Percentiles rank a stretch among this genome's conserved stretches.
These are phyloP conservation scores for Fusarium goolgardi DNA, from an alignment of 2,329 filamentous ascomycete genomes.

Conservation along the genomic window DNA sequence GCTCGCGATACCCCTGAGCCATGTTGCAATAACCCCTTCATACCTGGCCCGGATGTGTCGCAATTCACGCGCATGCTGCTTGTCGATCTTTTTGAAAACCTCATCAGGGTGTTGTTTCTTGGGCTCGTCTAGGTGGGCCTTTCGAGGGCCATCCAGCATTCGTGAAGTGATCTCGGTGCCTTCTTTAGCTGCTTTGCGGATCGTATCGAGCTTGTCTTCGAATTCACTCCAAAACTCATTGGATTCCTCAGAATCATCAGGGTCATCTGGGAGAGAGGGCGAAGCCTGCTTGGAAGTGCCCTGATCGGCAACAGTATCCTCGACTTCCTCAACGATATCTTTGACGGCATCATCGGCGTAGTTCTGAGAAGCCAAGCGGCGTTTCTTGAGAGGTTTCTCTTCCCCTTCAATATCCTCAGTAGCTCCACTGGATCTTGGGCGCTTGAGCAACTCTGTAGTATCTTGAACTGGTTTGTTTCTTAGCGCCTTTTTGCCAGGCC, in stretches of 20 bases:
- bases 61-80: background rate
- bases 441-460: background rate
- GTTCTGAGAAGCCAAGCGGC: background rate
- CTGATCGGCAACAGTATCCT: background rate
- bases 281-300: background rate
- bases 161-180: background rate
- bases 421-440: background rate
- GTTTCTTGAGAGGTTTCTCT: background rate
- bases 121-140: background rate
- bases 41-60: background rate
- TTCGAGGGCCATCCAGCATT: background rate
- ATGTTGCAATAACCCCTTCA: background rate
- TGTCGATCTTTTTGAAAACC: background rate
- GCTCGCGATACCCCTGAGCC: background rate
- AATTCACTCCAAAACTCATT: background rate
- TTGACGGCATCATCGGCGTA: background rate
- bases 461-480: background rate
- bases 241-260: background rate
- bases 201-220: background rate
- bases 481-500: too few species aligned
- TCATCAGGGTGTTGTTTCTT: background rate
- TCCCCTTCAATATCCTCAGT: background rate
- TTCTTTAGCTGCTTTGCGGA: slow-evolving; percentile 5
- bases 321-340: too few species aligned
- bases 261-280: too few species aligned